Percentiles rank a stretch among this genome's conserved stretches.
Evolutionary conservation across 257 asterid genomes (phyloP).

Genomic region (Leonotis leonurus): DNA sequence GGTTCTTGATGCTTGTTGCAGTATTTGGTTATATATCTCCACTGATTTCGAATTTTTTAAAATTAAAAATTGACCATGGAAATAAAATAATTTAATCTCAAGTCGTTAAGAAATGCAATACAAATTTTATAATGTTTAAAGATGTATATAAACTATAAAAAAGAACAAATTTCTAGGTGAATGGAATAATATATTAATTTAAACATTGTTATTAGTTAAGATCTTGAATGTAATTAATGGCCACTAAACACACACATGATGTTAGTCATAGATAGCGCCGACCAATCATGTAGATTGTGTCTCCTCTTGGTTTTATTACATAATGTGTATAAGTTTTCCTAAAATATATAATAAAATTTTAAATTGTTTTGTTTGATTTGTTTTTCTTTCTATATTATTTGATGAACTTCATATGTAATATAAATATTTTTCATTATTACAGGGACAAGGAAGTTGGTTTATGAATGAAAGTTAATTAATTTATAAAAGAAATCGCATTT

Average conservation of each 20-base stretch:
- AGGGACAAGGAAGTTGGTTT: background rate
- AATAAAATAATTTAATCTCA: background rate
- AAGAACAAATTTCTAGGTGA: background rate
- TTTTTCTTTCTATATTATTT: background rate
- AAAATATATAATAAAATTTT: background rate
- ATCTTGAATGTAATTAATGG: constrained; percentile 16
- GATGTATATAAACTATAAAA: background rate
- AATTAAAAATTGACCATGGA: background rate
- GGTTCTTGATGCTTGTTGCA: background rate
- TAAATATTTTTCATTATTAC: background rate
- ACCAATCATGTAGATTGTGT: constrained; percentile 21
- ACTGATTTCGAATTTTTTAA: background rate
- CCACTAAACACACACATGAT: constrained; percentile 24
- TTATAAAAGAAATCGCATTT: too few relatives aligned
- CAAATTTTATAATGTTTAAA: background rate
- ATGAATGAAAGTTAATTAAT: background rate
- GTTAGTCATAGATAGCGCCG: constrained; percentile 15
- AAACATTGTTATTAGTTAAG: constrained; percentile 1
- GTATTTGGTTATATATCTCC: background rate
- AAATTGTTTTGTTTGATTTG: background rate
- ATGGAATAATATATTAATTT: background rate
- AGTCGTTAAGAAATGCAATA: background rate
- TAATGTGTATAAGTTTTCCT: background rate
- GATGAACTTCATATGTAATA: too few relatives aligned
- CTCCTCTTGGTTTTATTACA: background rate